Base-by-base conservation (phyloP, 371 early-diverging fungal genomes). In the Rhizopus arrhizus region DNA sequence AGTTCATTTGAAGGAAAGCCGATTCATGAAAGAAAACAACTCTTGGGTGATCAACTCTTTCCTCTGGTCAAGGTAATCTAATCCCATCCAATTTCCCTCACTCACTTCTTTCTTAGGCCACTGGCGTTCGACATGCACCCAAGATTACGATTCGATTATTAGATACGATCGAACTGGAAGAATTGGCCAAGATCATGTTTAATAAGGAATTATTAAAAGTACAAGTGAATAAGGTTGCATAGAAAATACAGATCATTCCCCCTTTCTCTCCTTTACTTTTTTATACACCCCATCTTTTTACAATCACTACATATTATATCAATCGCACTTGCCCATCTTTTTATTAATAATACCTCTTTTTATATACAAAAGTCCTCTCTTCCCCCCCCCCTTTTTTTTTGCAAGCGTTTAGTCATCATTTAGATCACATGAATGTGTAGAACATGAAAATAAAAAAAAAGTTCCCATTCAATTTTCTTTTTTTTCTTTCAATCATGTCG, bases 71-170 rank as follows among this genome's bases (percentile, higher is more conserved):
- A 81, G 73, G 79, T 75, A 73, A 63, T 29, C 7, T 43, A 0
- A 13, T 5, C 13, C 7, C 13, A 42, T 42, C 53, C 28, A 48
- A 12, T 22, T 5, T 45, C 5, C 15, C 33, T 60, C 15, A 10
- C 22, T 34, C 9, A 42, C n/a, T 47, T 34, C 32, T 8, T 59
- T 31, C 40, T 29, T 45, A 76, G 73, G 75, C 68, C 31, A 72
- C 74, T 40, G 75, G 75, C 3, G 59, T 66, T 22, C 73, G 49
- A 34, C 70, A 65, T 32, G 73, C 81, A 22, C 75, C 77, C 5
- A 78, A 76, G 41, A 60, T 80, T 15, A 81, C 81, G 5, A 78
- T 83, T 35, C 72, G 72, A 16, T 70, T 83, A 45, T 54, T 83
- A 53, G 84, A 83, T 60, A 75, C 76, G 5, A 62, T 81, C 15